Conservation (phyloP, 2,329 filamentous ascomycete genomes). For the Claviceps sorghi region DNA sequence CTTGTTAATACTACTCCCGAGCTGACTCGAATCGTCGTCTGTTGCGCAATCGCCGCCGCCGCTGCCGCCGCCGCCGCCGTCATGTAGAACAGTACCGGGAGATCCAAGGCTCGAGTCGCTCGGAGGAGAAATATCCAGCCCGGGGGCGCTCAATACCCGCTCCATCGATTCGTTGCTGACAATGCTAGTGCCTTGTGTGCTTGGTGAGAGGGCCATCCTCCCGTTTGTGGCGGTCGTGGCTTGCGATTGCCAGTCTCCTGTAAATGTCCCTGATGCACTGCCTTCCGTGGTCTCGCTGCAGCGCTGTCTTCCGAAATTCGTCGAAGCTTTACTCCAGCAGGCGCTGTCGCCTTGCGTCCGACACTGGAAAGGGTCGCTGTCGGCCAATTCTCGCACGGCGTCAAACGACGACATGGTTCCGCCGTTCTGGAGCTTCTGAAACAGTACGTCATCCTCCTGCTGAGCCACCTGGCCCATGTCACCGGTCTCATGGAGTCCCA, state of each 20-base stretch:
- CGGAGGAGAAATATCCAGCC: conserved; percentile 24
- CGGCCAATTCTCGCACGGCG: conserved; percentile 30
- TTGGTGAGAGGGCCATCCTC: conserved; percentile 50
- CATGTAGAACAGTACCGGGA: conserved; percentile 13
- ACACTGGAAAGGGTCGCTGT: conserved; percentile 33
- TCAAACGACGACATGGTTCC: conserved; percentile 31
- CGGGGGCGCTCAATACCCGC: conserved; percentile 29
- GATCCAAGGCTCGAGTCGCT: conserved; percentile 15
- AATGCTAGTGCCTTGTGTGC: conserved; percentile 51
- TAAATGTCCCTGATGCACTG: conserved; percentile 37
- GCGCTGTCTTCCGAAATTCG: conserved; percentile 34
- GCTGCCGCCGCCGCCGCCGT: conserved; percentile 6
- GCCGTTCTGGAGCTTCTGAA: conserved; percentile 22
- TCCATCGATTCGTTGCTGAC: conserved; percentile 45
- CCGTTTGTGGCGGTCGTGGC: conserved; percentile 48
- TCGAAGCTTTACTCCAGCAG: conserved; percentile 21
- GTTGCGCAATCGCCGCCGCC: conserved; percentile 2
- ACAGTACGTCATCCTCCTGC: not conserved
- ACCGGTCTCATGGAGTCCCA: conserved; percentile 5
- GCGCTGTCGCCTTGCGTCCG: conserved; percentile 17
- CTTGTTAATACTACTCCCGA: conserved; percentile 29
- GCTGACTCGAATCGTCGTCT: conserved; percentile 20
- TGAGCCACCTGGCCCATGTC: not conserved
- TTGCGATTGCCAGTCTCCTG: conserved; percentile 48
- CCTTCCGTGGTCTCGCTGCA: conserved; percentile 49